Percentiles rank a stretch among this genome's conserved stretches.
Conservation (phyloP, 805 yeast species). For the Alloascoidea africana region DNA sequence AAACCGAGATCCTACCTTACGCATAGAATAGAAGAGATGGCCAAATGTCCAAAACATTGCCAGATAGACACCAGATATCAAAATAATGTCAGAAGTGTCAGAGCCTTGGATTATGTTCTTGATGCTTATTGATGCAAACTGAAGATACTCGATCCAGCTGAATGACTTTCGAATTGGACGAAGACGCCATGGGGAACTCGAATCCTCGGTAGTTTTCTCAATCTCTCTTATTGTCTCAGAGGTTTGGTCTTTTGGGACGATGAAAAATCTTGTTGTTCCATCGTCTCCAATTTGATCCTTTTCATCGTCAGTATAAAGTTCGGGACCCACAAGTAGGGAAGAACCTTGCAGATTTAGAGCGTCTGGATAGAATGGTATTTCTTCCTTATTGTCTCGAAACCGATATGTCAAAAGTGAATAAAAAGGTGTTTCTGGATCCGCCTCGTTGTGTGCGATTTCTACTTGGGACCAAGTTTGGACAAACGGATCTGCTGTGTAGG, state of each 20-base stretch:
- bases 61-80: slow-evolving; percentile 65
- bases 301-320: too few relatives aligned
- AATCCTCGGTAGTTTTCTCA: background rate
- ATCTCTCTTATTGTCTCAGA: background rate
- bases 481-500: too few relatives aligned
- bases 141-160: slow-evolving; percentile 37
- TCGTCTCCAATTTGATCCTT: too few relatives aligned
- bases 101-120: slow-evolving; percentile 37
- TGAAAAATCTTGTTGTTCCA: background rate
- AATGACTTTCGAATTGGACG: slow-evolving; percentile 44
- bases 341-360: background rate
- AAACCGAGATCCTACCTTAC: slow-evolving; percentile 62
- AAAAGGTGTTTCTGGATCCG: background rate
- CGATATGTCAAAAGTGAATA: background rate
- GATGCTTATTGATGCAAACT: slow-evolving; percentile 24
- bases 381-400: background rate
- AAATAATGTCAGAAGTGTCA: slow-evolving; percentile 70
- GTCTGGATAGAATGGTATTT: background rate
- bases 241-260: background rate
- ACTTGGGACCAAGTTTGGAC: background rate
- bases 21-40: slow-evolving; percentile 65
- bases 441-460: background rate
- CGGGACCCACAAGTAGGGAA: too few relatives aligned
- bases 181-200: slow-evolving; percentile 14
- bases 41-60: slow-evolving; percentile 81